Conservation (phyloP, 495 filamentous ascomycete genomes). For the Achaetomiella virescens region DNA sequence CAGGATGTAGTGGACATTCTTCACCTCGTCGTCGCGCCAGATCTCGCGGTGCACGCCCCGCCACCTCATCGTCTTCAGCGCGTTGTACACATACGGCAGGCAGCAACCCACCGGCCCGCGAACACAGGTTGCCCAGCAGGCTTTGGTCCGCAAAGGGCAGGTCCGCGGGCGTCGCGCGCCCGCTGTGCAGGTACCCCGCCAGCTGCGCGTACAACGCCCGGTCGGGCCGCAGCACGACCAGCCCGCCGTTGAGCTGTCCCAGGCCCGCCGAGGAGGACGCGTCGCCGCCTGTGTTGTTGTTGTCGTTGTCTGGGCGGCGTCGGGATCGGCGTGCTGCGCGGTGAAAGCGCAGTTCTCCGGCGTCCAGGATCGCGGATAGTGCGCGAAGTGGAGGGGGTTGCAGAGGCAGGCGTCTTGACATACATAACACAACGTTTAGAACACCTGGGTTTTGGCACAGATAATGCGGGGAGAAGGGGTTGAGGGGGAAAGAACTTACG, state of each 20-base stretch:
- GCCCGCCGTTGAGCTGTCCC: slow-evolving; percentile 66
- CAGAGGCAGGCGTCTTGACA: slow-evolving; percentile 75
- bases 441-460: slow-evolving; percentile 12
- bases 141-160: slow-evolving; percentile 77
- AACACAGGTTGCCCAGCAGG: slow-evolving; percentile 60
- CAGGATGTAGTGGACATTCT: slow-evolving; percentile 78
- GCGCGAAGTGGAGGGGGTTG: slow-evolving; percentile 67
- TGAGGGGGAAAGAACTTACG: slow-evolving; percentile 21
- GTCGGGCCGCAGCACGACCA: slow-evolving; percentile 66
- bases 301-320: slow-evolving; percentile 12
- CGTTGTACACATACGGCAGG: slow-evolving; percentile 76
- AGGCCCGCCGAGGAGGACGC: slow-evolving; percentile 50
- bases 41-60: slow-evolving; percentile 61
- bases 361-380: slow-evolving; percentile 70
- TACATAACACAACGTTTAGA: no score
- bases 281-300: slow-evolving; percentile 19
- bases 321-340: slow-evolving; percentile 45
- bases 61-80: slow-evolving; percentile 69
- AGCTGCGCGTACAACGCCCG: slow-evolving; percentile 52
- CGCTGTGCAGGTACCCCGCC: slow-evolving; percentile 37
- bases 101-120: slow-evolving; percentile 60
- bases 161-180: slow-evolving; percentile 19
- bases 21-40: slow-evolving; percentile 65
- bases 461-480: not conserved
- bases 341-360: slow-evolving; percentile 73